These are phyloP conservation scores for Trichoderma polysporum DNA, from an alignment of 2,329 filamentous ascomycete genomes.

Conservation along the genomic window DNA sequence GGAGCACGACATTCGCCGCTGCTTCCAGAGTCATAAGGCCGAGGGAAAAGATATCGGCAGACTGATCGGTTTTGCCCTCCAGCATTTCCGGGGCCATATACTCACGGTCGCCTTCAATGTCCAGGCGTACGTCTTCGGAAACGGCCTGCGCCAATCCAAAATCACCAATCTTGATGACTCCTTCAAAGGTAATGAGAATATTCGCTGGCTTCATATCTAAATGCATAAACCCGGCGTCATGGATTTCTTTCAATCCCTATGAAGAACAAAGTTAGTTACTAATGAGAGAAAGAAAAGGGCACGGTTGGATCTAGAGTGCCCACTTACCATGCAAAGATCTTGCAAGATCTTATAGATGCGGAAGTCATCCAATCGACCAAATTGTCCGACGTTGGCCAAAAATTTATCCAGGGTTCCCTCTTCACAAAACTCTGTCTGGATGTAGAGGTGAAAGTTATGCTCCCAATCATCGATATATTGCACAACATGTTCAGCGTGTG, in stretches of 20 bases:
- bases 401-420: slow-evolving; percentile 89
- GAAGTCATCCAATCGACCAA: slow-evolving; percentile 90
- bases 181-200: slow-evolving; percentile 77
- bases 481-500: slow-evolving; percentile 80
- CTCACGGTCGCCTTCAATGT: slow-evolving; percentile 91
- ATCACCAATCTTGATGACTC: slow-evolving; percentile 79
- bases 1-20: slow-evolving; percentile 88
- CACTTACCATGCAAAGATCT: slow-evolving; percentile 75
- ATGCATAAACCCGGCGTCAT: slow-evolving; percentile 82
- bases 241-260: slow-evolving; percentile 85
- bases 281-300: slow-evolving; percentile 12
- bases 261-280: slow-evolving; percentile 19
- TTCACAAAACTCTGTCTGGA: slow-evolving; percentile 96
- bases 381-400: slow-evolving; percentile 75
- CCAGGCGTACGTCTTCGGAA: slow-evolving; percentile 73
- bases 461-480: slow-evolving; percentile 88
- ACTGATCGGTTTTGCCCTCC: slow-evolving; percentile 80
- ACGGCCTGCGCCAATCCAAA: slow-evolving; percentile 79
- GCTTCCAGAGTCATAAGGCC: slow-evolving; percentile 94
- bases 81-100: slow-evolving; percentile 96
- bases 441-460: slow-evolving; percentile 80
- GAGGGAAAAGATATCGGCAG: slow-evolving; percentile 89
- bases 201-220: slow-evolving; percentile 85
- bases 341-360: slow-evolving; percentile 97
- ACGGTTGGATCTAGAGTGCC: neutral